A percentile compares a stretch with the other conserved stretches of the same genome.
These are phyloP conservation scores for Rhizopus delemar DNA, from an alignment of 371 early-diverging fungal genomes.

Conservation along the genomic window DNA sequence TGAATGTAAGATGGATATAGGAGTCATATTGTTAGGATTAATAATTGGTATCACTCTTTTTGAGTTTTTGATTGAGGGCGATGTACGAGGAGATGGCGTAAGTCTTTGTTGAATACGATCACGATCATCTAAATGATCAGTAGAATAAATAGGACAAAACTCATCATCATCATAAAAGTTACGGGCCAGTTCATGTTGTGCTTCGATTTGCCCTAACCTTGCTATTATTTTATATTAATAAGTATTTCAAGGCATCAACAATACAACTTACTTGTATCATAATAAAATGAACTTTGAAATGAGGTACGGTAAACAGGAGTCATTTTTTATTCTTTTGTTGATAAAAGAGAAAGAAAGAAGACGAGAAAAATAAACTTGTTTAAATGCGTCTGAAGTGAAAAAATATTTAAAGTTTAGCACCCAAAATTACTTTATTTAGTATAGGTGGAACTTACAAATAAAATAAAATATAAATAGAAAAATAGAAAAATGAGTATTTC, in stretches of 20 bases:
- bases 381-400: neutral
- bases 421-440: neutral
- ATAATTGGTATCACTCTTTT: slow-evolving; percentile 48
- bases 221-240: neutral
- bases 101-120: slow-evolving; percentile 45
- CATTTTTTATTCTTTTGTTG: neutral
- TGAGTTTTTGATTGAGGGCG: slow-evolving; percentile 36
- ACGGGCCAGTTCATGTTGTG: slow-evolving; percentile 47
- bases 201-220: slow-evolving; percentile 40
- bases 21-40: slow-evolving; percentile 44
- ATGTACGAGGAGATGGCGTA: slow-evolving; percentile 41
- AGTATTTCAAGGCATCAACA: neutral
- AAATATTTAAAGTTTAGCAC: neutral
- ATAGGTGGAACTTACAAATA: no score
- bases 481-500: no score
- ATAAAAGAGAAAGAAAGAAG: neutral
- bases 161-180: slow-evolving; percentile 53
- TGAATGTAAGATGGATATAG: slow-evolving; percentile 31
- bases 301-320: slow-evolving; percentile 2
- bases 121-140: slow-evolving; percentile 41
- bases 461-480: no score
- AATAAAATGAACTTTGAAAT: neutral
- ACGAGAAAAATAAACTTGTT: slow-evolving; percentile 1
- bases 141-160: slow-evolving; percentile 43
- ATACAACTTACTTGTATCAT: neutral